A percentile compares a stretch with the other conserved stretches of the same genome.
phyloP scores from a whole-genome alignment of 2,329 filamentous ascomycete species.

The Ramularia endophylla region DNA sequence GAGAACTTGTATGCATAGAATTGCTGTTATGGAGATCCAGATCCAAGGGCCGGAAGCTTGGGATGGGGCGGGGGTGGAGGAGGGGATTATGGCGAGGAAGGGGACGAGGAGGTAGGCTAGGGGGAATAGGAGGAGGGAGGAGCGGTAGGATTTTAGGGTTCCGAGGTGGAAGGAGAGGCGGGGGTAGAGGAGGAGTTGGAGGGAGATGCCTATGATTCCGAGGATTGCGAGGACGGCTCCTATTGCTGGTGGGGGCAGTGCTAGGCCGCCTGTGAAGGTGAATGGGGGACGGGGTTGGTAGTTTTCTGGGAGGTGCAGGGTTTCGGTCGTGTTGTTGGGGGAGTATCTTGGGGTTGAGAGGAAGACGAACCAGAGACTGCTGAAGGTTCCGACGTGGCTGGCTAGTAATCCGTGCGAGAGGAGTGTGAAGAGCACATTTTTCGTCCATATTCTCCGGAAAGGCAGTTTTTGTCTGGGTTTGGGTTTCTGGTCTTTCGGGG shows the following conservation, averaged over 20 bases:
- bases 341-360: constrained; percentile 42
- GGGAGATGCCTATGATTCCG: constrained; percentile 41
- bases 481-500: not conserved
- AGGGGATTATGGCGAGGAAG: constrained; percentile 39
- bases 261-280: constrained; percentile 45
- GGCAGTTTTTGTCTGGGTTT: constrained; percentile 33
- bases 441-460: constrained; percentile 43
- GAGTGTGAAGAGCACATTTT: constrained; percentile 40
- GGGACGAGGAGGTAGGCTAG: constrained; percentile 40
- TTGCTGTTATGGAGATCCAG: constrained; percentile 38
- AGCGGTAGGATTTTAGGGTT: constrained; percentile 36
- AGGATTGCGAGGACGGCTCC: constrained; percentile 44
- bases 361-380: constrained; percentile 45
- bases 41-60: constrained; percentile 36
- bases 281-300: constrained; percentile 36
- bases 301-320: constrained; percentile 34
- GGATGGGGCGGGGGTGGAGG: constrained; percentile 32
- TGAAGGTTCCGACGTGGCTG: constrained; percentile 46
- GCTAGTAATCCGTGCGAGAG: constrained; percentile 41
- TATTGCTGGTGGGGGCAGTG: constrained; percentile 42
- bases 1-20: constrained; percentile 41
- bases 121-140: constrained; percentile 40
- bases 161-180: constrained; percentile 37
- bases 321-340: constrained; percentile 24
- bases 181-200: constrained; percentile 45